Evolutionary conservation across 306 rosid species (phyloP).

Genomic region (Echinosophora koreensis): DNA sequence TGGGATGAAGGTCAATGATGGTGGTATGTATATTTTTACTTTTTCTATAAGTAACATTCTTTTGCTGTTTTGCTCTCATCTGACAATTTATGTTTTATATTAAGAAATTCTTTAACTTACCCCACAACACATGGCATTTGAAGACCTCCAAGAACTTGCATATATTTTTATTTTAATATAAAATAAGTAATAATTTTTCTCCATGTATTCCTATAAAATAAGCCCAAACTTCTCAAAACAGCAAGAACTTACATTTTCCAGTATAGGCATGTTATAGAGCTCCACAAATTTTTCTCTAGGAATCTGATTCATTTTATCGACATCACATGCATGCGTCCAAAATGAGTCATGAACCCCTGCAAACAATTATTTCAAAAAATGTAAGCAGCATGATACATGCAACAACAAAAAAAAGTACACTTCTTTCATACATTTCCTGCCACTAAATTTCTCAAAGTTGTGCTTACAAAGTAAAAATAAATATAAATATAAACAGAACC

Average conservation of each 20-base stretch:
- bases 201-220: slow-evolving; percentile 15
- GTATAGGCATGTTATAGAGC: slow-evolving; percentile 74
- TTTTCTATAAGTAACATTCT: not conserved
- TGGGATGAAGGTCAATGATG: not conserved
- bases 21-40: not conserved
- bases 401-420: not conserved
- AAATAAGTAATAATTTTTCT: slow-evolving; percentile 1
- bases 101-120: not conserved
- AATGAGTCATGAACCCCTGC: slow-evolving; percentile 92
- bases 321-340: slow-evolving; percentile 93
- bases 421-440: not conserved
- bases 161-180: not conserved
- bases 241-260: slow-evolving; percentile 51
- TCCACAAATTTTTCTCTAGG: slow-evolving; percentile 82
- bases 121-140: not conserved
- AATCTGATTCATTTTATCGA: slow-evolving; percentile 75
- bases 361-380: slow-evolving; percentile 42
- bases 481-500: slow-evolving; percentile 10
- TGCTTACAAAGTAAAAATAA: slow-evolving; percentile 3
- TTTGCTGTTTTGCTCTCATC: slow-evolving; percentile 1
- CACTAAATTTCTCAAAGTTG: not conserved
- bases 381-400: not conserved
- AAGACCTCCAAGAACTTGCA: not conserved
- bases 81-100: not conserved
- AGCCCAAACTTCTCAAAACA: not conserved